Evolutionary conservation across 768 basidiomycete genomes (phyloP).

Genomic region (Calocera cornea): DNA sequence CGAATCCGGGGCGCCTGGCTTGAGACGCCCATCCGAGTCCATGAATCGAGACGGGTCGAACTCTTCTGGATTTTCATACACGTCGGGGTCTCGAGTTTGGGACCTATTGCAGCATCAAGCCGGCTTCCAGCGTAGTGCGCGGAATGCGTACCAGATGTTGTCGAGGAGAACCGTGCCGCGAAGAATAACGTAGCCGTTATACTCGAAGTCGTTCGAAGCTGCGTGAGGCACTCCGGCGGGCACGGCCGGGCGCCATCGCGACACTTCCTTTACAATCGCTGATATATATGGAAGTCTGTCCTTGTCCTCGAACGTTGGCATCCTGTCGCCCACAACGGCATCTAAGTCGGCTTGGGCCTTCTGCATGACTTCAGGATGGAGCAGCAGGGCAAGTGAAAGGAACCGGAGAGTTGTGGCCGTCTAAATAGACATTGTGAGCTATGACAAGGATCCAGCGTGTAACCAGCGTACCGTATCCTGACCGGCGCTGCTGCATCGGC

Average conservation of each 20-base stretch:
- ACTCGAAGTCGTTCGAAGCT: conserved; percentile 2
- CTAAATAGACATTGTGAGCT: not conserved
- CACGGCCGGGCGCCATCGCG: conserved; percentile 8
- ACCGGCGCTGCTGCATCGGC: not conserved
- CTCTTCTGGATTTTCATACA: not conserved
- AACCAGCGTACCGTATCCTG: not conserved
- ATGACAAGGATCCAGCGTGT: not conserved
- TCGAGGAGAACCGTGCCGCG: not conserved
- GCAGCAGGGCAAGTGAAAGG: conserved; percentile 27
- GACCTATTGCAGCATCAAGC: not conserved
- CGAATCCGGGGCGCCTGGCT: not conserved
- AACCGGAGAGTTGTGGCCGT: not conserved
- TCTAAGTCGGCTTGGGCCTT: conserved; percentile 6
- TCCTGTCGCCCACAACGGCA: not conserved
- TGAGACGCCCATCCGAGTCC: not conserved
- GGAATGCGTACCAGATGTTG: conserved; percentile 8
- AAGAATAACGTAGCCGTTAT: not conserved
- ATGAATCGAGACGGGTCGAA: conserved; percentile 7
- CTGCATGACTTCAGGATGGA: conserved; percentile 10
- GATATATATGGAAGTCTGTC: conserved; percentile 7
- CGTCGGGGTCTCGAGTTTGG: not conserved
- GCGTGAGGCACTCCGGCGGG: conserved; percentile 8
- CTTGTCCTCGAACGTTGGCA: conserved; percentile 10
- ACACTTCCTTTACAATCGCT: conserved; percentile 3
- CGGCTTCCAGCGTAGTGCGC: not conserved